A percentile compares a stretch with the other conserved stretches of the same genome.
phyloP scores from a whole-genome alignment of 208 protist genomes.

The Trypanosomatidae sp. region DNA sequence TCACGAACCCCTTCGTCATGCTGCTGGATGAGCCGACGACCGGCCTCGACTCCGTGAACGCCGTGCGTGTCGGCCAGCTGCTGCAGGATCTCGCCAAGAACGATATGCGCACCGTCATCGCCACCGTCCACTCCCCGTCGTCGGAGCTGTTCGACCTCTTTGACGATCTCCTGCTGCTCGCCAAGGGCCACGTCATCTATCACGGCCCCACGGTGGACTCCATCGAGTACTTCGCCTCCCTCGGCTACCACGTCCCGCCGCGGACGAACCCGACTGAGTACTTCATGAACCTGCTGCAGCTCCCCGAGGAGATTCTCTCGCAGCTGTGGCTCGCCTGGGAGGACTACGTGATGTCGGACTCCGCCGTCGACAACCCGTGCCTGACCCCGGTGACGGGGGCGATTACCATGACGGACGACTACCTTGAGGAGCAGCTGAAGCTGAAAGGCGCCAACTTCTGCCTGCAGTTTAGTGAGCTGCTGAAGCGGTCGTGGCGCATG shows the following conservation, averaged over 20 bases:
- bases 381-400: slow-evolving; percentile 52
- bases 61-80: slow-evolving; percentile 73
- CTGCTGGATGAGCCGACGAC: slow-evolving; percentile 91
- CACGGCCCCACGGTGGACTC: slow-evolving; percentile 66
- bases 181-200: slow-evolving; percentile 78
- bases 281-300: slow-evolving; percentile 86
- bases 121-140: slow-evolving; percentile 85
- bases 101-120: slow-evolving; percentile 81
- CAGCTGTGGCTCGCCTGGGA: slow-evolving; percentile 75
- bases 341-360: slow-evolving; percentile 77
- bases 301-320: slow-evolving; percentile 59
- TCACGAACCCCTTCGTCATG: slow-evolving; percentile 84
- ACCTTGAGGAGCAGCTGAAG: slow-evolving; percentile 63
- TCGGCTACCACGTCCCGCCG: slow-evolving; percentile 48
- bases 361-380: slow-evolving; percentile 68
- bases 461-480: slow-evolving; percentile 66
- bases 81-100: slow-evolving; percentile 80
- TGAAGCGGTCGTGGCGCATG: slow-evolving; percentile 69
- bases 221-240: slow-evolving; percentile 46
- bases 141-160: slow-evolving; percentile 85
- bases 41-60: slow-evolving; percentile 85
- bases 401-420: slow-evolving; percentile 50
- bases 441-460: slow-evolving; percentile 50
- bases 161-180: slow-evolving; percentile 82
- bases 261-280: slow-evolving; percentile 84